These are phyloP conservation scores for Penicillium sp. DNA, from an alignment of 2,329 filamentous ascomycete genomes.

Conservation along the genomic window DNA sequence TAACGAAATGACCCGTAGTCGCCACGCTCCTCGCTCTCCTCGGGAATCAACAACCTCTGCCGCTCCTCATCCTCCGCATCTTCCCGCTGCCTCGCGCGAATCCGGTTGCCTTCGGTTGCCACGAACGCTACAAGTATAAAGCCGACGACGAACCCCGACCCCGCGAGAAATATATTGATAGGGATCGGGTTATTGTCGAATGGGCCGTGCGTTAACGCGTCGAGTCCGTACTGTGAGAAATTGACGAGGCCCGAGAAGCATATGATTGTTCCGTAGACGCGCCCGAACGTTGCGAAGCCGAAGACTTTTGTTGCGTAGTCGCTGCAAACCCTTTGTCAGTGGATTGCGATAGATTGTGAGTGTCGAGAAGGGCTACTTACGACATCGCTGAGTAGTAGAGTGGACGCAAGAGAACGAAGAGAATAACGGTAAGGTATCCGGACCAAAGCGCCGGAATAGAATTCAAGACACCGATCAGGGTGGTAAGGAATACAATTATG, in stretches of 20 bases:
- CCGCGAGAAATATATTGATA: conserved; percentile 72
- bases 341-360: neutral
- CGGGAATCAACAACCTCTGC: conserved; percentile 10
- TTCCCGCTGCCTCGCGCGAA: conserved; percentile 29
- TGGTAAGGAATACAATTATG: conserved; percentile 72
- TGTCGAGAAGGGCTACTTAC: conserved; percentile 40
- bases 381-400: conserved; percentile 92
- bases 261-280: conserved; percentile 88
- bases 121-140: conserved; percentile 70
- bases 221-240: conserved; percentile 79
- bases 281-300: conserved; percentile 88
- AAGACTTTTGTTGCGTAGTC: conserved; percentile 93
- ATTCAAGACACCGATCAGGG: conserved; percentile 76
- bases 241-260: conserved; percentile 83
- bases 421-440: conserved; percentile 72
- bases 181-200: conserved; percentile 77
- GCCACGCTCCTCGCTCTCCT: neutral
- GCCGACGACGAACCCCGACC: conserved; percentile 68
- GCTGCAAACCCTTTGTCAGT: conserved; percentile 33
- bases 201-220: conserved; percentile 73
- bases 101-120: conserved; percentile 24
- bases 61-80: conserved; percentile 27
- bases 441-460: conserved; percentile 69
- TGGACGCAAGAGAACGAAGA: conserved; percentile 87
- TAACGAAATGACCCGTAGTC: neutral